phyloP scores from a whole-genome alignment of 2,329 filamentous ascomycete genomes.

The Chaetomiaceae sp. region DNA sequence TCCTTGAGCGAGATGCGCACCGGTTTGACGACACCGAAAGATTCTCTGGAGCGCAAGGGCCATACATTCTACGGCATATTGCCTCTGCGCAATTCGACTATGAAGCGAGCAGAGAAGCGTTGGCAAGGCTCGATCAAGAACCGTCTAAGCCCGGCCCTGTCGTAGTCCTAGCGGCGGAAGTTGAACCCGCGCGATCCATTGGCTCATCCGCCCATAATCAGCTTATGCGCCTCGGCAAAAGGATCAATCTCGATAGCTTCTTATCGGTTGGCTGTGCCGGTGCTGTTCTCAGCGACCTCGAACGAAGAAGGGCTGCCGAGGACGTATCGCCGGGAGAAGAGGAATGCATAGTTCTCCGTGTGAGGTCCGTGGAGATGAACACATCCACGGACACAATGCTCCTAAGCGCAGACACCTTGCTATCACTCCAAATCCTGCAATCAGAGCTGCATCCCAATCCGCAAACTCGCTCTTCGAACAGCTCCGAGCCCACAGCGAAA shows the following conservation, averaged over 20 bases:
- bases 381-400: conserved; percentile 65
- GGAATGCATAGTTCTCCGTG: conserved; percentile 51
- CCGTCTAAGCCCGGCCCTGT: conserved; percentile 49
- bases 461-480: conserved; percentile 67
- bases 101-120: conserved; percentile 60
- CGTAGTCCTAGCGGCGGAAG: conserved; percentile 46
- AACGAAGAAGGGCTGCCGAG: conserved; percentile 60
- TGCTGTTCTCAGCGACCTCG: conserved; percentile 76
- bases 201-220: conserved; percentile 57
- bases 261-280: conserved; percentile 80
- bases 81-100: conserved; percentile 70
- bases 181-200: conserved; percentile 32
- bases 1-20: conserved; percentile 34
- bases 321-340: conserved; percentile 58
- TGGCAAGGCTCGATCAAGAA: conserved; percentile 55
- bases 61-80: conserved; percentile 58
- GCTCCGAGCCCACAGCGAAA: conserved; percentile 60
- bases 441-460: conserved; percentile 79
- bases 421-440: conserved; percentile 79
- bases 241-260: conserved; percentile 68
- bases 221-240: conserved; percentile 64
- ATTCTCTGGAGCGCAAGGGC: conserved; percentile 4
- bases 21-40: conserved; percentile 27
- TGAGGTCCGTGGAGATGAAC: conserved; percentile 70
- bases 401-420: conserved; percentile 73